These are phyloP conservation scores for Aspergillus spinulosporus DNA, from an alignment of 2,329 filamentous ascomycete species.

Conservation along the genomic window DNA sequence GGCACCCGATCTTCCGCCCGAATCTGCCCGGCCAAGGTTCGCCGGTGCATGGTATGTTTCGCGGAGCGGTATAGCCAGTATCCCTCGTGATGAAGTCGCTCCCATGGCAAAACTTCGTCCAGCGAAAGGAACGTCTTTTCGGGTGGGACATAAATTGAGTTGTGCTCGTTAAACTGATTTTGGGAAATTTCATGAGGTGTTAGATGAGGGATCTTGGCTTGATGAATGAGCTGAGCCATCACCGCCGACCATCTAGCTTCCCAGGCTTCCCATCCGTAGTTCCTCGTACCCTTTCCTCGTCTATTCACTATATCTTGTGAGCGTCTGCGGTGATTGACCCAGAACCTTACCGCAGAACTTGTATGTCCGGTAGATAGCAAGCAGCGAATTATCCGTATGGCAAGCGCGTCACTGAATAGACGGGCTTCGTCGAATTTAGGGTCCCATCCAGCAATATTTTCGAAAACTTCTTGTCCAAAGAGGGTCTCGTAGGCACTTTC, in stretches of 20 bases:
- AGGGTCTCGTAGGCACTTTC: constrained; percentile 83
- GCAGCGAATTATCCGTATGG: constrained; percentile 78
- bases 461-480: constrained; percentile 79
- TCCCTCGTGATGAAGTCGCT: constrained; percentile 61
- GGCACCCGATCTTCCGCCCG: constrained; percentile 60
- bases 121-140: constrained; percentile 53
- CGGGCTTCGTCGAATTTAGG: constrained; percentile 88
- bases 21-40: constrained; percentile 55
- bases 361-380: constrained; percentile 76
- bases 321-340: constrained; percentile 73
- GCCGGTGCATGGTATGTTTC: constrained; percentile 53
- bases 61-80: constrained; percentile 62
- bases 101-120: constrained; percentile 58
- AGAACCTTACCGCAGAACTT: constrained; percentile 76
- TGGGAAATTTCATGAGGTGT: constrained; percentile 31
- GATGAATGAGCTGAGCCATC: constrained; percentile 61
- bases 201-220: constrained; percentile 52
- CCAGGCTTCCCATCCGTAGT: constrained; percentile 95
- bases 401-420: constrained; percentile 77
- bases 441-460: constrained; percentile 86
- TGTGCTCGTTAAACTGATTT: constrained; percentile 27
- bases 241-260: constrained; percentile 70
- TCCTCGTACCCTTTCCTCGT: constrained; percentile 78
- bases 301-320: constrained; percentile 77
- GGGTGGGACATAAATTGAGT: constrained; percentile 47